Evolutionary conservation across 306 rosid genomes (phyloP).

Genomic region (Quercus berberidifolia): DNA sequence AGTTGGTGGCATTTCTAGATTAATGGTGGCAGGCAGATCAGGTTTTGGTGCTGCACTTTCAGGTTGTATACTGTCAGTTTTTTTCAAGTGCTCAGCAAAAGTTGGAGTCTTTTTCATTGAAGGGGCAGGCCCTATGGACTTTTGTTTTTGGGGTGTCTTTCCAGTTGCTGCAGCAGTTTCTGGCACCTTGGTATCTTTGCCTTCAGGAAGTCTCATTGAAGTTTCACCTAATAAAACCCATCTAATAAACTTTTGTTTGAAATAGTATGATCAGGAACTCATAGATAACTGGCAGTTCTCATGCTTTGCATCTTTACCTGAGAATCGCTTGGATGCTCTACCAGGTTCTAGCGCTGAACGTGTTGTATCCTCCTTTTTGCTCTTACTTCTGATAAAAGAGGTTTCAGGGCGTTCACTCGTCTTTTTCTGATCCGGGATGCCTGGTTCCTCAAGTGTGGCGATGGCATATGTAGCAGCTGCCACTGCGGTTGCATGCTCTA

Average conservation of each 20-base stretch:
- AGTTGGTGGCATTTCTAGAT: slow-evolving; percentile 6
- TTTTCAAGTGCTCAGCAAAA: slow-evolving; percentile 17
- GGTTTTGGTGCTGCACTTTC: slow-evolving; percentile 32
- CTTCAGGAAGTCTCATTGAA: slow-evolving; percentile 34
- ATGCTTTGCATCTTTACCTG: slow-evolving; percentile 37
- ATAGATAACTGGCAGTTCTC: neutral
- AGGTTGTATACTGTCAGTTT: slow-evolving; percentile 7
- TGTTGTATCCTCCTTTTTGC: slow-evolving; percentile 36
- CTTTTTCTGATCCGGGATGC: slow-evolving; percentile 3
- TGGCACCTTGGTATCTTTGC: slow-evolving; percentile 28
- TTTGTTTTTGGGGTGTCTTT: slow-evolving; percentile 34
- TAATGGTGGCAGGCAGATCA: slow-evolving; percentile 3
- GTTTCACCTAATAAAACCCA: slow-evolving; percentile 32
- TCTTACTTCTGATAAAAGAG: slow-evolving; percentile 22
- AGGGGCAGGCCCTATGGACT: slow-evolving; percentile 24
- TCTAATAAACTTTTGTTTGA: neutral
- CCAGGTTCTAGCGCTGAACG: slow-evolving; percentile 23
- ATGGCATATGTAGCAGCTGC: slow-evolving; percentile 77
- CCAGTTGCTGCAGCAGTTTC: slow-evolving; percentile 17
- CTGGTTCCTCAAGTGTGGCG: slow-evolving; percentile 30
- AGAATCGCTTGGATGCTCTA: slow-evolving; percentile 36
- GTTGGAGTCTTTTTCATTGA: slow-evolving; percentile 34
- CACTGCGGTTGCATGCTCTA: slow-evolving; percentile 60
- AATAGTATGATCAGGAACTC: neutral
- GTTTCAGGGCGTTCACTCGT: slow-evolving; percentile 18